Conservation (phyloP, 345 rosid species). For the Moringa oleifera region DNA sequence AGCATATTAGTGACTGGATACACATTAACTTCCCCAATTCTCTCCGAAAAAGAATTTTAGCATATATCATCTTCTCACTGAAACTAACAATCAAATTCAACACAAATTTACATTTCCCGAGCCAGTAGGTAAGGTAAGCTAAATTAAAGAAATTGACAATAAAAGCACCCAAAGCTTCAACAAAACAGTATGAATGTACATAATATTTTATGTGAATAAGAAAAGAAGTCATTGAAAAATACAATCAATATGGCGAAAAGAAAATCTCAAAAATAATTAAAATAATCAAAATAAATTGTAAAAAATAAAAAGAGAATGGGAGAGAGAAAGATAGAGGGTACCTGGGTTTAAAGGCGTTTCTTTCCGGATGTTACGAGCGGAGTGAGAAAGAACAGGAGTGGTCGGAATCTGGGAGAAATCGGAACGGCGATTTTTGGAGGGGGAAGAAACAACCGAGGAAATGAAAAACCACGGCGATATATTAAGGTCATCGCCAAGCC, state of each 20-base stretch:
- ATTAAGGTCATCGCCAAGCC: slow-evolving; percentile 21
- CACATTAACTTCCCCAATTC: background rate
- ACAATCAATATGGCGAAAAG: no score
- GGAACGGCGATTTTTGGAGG: slow-evolving; percentile 27
- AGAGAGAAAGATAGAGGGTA: background rate
- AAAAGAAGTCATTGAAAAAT: no score
- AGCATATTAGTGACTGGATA: background rate
- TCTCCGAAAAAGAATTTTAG: no score
- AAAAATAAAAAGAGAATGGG: no score
- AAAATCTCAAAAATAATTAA: no score
- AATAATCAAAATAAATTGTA: no score
- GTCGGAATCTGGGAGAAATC: slow-evolving; percentile 24
- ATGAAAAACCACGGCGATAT: slow-evolving; percentile 43
- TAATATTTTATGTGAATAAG: no score
- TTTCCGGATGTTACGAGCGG: background rate
- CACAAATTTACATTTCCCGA: background rate
- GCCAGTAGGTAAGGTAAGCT: background rate
- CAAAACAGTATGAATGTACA: no score
- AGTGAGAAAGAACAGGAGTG: slow-evolving; percentile 12
- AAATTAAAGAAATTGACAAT: background rate
- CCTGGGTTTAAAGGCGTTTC: slow-evolving; percentile 2
- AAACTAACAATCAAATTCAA: no score
- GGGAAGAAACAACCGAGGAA: slow-evolving; percentile 26
- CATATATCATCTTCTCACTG: background rate
- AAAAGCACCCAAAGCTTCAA: background rate